Evolutionary conservation across 345 rosid genomes (phyloP), one percentile per base, ranked within the genome.

Genomic region (Hibiscus mutabilis): DNA sequence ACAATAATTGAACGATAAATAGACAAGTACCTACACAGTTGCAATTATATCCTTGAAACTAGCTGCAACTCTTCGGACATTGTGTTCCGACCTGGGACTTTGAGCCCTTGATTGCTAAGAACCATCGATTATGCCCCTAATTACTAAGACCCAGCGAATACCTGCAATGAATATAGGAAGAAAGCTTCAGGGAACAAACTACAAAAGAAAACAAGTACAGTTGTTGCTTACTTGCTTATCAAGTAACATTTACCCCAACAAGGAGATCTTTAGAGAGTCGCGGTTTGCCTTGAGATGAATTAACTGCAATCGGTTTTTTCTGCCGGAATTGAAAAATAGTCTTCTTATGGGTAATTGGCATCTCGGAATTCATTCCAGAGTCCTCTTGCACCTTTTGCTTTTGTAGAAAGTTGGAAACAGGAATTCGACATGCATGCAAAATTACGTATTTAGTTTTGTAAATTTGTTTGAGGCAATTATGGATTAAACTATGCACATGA

Each of bases 191-290:
- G 5, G 35, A 57, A 60, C 18, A 49, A 47, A n/a, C 1, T 15
- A 66, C 16, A 55, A 51, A 6, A 25, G 55, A 62, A 14, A 42
- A 47, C 14, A 37, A 11, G 11, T 52, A 44, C 1, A 13, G 31
- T 46, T 16, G 16, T 56, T 47, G 24, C 35, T n/a, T 44, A 40
- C 13, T 49, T 60, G 37, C 44, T n/a, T 35, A 40, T 15, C n/a
- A 31, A 68, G 35, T 16, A 5, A 76, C 3, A 79, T 91, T 87
- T 72, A 89, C 89, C 88, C 87, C 89, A 53, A 90, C 84, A 52
- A 92, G 80, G 65, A 89, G 19, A 51, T 90, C 97, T 46, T 81
- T 80, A 15, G 98, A 91, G 68, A 94, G 89, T 42, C 74, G 74
- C 37, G 88, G 81, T 72, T 87, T 90, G 71, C 80, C 80, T 77